These are phyloP conservation scores for Halophytophthora polymorphica DNA, from an alignment of 352 stramenopile species.

Conservation along the genomic window DNA sequence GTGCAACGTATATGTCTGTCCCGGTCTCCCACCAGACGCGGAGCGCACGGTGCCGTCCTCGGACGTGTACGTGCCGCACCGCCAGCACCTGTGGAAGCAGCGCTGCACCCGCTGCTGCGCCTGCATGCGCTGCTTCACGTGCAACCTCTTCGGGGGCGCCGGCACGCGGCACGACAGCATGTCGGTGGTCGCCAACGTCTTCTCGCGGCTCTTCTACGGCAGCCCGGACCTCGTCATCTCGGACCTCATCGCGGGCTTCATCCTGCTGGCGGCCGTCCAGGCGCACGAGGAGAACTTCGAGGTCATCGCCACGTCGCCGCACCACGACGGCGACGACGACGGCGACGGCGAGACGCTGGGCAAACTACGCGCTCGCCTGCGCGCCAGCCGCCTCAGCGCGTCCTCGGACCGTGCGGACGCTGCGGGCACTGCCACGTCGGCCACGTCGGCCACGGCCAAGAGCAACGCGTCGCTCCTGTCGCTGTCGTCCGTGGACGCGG, in stretches of 20 bases:
- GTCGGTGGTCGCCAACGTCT: conserved; percentile 83
- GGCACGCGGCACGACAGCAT: conserved; percentile 86
- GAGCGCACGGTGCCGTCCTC: conserved; percentile 64
- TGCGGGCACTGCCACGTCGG: neutral
- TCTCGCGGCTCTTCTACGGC: conserved; percentile 83
- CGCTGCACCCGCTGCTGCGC: conserved; percentile 73
- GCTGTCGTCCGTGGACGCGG: conserved; percentile 19
- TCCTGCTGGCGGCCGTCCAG: conserved; percentile 77
- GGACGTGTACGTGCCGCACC: conserved; percentile 81
- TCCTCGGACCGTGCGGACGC: conserved; percentile 2
- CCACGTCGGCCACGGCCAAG: conserved; percentile 1
- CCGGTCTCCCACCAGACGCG: conserved; percentile 29
- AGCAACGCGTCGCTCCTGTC: conserved; percentile 14
- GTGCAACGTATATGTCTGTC: too few species aligned
- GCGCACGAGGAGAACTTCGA: conserved; percentile 65
- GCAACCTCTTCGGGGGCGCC: conserved; percentile 81
- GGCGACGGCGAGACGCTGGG: conserved; percentile 44
- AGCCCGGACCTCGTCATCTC: conserved; percentile 86
- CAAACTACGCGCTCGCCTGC: conserved; percentile 48
- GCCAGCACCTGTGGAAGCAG: conserved; percentile 65
- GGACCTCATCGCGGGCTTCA: conserved; percentile 84
- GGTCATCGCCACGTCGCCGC: conserved; percentile 21
- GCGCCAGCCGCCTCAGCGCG: conserved; percentile 16
- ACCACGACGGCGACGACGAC: conserved; percentile 30
- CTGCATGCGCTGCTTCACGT: conserved; percentile 83